Evolutionary conservation across 2,329 filamentous ascomycete genomes (phyloP).

Genomic region (Apiospora pterosperma): DNA sequence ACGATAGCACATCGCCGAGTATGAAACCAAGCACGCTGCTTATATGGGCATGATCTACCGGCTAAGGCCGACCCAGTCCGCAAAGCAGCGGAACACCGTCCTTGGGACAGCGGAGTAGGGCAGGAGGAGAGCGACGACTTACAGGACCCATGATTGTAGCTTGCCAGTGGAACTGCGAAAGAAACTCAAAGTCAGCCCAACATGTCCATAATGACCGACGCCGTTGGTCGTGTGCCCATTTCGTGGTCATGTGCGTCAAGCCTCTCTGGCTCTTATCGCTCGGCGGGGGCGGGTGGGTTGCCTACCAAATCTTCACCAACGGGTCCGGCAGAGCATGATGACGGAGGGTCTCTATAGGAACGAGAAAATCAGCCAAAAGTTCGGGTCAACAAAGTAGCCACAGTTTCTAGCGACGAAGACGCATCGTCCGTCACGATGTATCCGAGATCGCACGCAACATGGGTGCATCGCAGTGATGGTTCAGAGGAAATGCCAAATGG

Average conservation of each 20-base stretch:
- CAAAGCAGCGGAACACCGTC: not conserved
- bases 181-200: slow-evolving; percentile 9
- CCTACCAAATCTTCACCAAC: slow-evolving; percentile 97
- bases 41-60: not conserved
- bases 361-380: not conserved
- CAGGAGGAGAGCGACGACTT: slow-evolving; percentile 45
- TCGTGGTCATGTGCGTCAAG: slow-evolving; percentile 19
- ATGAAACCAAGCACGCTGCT: not conserved
- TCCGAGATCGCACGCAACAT: not conserved
- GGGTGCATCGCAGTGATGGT: not conserved
- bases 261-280: slow-evolving; percentile 16
- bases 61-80: not conserved
- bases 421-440: not conserved
- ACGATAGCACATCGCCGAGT: not conserved
- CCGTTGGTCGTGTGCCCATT: slow-evolving; percentile 9
- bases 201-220: not conserved
- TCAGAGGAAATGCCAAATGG: not conserved
- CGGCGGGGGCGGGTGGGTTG: slow-evolving; percentile 18
- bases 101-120: not conserved
- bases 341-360: slow-evolving; percentile 81
- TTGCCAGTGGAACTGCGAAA: slow-evolving; percentile 94
- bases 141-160: slow-evolving; percentile 99
- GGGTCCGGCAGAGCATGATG: slow-evolving; percentile 96
- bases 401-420: too few species aligned
- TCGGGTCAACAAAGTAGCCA: not conserved